phyloP scores from a whole-genome alignment of 768 basidiomycete species.

The Serendipita sp. region DNA sequence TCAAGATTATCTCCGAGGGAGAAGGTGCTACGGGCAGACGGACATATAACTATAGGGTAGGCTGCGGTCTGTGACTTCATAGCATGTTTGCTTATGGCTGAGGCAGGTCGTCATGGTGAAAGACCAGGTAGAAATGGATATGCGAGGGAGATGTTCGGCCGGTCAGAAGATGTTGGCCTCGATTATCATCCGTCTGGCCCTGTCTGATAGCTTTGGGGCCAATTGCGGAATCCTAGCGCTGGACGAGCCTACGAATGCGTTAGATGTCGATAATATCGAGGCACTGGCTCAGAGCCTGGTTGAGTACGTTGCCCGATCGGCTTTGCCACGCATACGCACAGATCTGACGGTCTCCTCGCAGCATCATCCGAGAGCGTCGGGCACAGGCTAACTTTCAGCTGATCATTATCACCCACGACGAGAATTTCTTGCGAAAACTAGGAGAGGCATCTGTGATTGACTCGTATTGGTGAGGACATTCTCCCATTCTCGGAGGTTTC shows the following conservation, averaged over 20 bases:
- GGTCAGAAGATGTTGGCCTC: conserved; percentile 98
- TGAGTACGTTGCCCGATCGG: conserved; percentile 41
- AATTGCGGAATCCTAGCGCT: conserved; percentile 95
- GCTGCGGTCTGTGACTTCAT: background rate
- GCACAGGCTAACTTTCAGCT: conserved; percentile 87
- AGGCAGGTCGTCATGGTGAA: conserved; percentile 94
- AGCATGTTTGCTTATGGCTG: conserved; percentile 6
- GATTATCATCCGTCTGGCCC: conserved; percentile 90
- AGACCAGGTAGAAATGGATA: conserved; percentile 98
- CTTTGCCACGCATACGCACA: background rate
- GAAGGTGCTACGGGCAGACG: conserved; percentile 83
- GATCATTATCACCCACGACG: conserved; percentile 93
- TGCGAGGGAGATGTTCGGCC: conserved; percentile 95
- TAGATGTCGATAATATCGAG: conserved; percentile 92
- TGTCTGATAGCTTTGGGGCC: conserved; percentile 94
- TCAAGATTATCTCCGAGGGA: conserved; percentile 84
- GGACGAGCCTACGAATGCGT: conserved; percentile 95
- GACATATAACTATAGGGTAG: conserved; percentile 90
- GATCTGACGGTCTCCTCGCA: conserved; percentile 18
- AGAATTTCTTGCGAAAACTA: conserved; percentile 80
- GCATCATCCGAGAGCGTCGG: conserved; percentile 88
- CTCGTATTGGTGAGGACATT: conserved; percentile 61
- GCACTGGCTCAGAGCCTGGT: conserved; percentile 82
- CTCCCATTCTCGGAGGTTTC: background rate
- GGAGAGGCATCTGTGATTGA: conserved; percentile 89